Evolutionary conservation across 2,329 filamentous ascomycete genomes (phyloP).

Genomic region (Fusarium sororula): DNA sequence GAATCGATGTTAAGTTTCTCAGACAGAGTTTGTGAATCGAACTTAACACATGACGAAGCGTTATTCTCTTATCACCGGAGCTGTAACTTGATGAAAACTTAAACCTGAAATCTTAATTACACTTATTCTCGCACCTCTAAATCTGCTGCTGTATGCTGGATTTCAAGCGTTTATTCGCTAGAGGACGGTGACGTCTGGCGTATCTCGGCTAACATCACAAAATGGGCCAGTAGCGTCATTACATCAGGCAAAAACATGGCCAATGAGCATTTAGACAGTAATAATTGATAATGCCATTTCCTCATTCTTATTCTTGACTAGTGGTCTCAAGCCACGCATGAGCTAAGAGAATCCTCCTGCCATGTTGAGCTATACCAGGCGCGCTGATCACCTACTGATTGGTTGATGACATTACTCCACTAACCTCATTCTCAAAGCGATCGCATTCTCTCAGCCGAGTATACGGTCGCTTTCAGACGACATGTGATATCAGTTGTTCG

Average conservation of each 20-base stretch:
- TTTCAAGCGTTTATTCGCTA: accelerated
- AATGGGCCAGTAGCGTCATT: not conserved
- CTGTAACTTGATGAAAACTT: accelerated
- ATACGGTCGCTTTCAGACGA: not conserved
- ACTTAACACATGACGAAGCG: not conserved
- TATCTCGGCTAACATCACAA: too few relatives aligned
- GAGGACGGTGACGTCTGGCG: not conserved
- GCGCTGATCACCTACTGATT: not conserved
- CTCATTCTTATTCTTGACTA: not conserved
- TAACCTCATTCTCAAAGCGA: not conserved
- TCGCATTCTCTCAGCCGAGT: not conserved
- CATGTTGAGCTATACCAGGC: not conserved
- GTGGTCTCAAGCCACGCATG: not conserved
- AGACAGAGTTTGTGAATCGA: not conserved
- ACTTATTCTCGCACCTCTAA: not conserved
- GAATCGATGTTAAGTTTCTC: not conserved
- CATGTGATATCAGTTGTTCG: not conserved
- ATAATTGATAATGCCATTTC: accelerated
- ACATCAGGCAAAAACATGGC: not conserved
- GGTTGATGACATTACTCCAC: not conserved
- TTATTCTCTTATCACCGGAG: not conserved
- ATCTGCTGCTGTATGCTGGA: not conserved
- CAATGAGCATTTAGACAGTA: not conserved
- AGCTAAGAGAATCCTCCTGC: not conserved
- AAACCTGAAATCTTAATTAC: too few relatives aligned